phyloP scores from a whole-genome alignment of 2,329 filamentous ascomycete species.

The Chaetothyriales sp. region DNA sequence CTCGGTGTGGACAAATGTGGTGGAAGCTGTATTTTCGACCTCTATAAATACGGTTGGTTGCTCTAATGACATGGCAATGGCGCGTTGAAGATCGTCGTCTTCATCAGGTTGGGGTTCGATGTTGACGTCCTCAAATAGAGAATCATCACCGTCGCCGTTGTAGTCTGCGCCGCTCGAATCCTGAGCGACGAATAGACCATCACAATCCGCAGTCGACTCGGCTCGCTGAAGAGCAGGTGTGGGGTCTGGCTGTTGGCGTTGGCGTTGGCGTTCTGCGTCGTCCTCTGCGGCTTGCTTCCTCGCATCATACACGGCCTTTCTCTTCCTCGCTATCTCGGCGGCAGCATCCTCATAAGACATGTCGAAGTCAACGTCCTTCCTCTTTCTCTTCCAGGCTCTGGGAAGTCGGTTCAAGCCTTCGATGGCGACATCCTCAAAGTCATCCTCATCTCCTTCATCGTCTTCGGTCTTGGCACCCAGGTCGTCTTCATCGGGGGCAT shows the following conservation, averaged over 20 bases:
- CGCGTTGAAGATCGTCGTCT: conserved; percentile 63
- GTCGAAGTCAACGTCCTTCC: conserved; percentile 24
- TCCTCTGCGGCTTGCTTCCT: conserved; percentile 15
- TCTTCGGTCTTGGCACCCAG: conserved; percentile 22
- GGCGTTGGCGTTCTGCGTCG: not conserved
- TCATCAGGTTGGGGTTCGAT: conserved; percentile 22
- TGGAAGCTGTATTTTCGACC: conserved; percentile 43
- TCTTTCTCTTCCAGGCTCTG: conserved; percentile 37
- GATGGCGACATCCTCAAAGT: conserved; percentile 86
- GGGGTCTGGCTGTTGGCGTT: not conserved
- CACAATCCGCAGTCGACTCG: conserved; percentile 27
- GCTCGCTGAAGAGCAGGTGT: not conserved
- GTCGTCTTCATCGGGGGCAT: conserved; percentile 42
- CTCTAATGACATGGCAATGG: conserved; percentile 73
- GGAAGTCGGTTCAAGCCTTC: conserved; percentile 77
- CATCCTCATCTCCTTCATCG: conserved; percentile 50
- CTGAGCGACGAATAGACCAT: conserved; percentile 44
- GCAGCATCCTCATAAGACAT: conserved; percentile 22
- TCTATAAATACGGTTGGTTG: conserved; percentile 27
- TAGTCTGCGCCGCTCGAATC: conserved; percentile 30
- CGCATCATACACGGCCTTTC: conserved; percentile 36
- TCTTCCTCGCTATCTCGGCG: conserved; percentile 28
- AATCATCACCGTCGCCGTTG: conserved; percentile 34
- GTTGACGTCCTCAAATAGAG: conserved; percentile 42
- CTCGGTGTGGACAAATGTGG: conserved; percentile 55